phyloP scores from a whole-genome alignment of 2,329 filamentous ascomycete species.

The Clonostachys byssicola region DNA sequence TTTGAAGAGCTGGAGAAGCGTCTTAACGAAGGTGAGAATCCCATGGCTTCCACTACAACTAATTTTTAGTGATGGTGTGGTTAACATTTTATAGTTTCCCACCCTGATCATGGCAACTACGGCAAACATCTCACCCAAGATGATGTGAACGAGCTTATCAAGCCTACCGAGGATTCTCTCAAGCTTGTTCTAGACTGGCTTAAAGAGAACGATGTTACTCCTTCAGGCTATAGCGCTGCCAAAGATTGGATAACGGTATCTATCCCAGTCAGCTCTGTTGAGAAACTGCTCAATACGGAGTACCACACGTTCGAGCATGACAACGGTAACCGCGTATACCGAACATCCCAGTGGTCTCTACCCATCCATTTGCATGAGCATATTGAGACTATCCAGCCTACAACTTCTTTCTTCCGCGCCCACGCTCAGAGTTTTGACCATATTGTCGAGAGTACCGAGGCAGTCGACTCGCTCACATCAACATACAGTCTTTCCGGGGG shows the following conservation, averaged over 20 bases:
- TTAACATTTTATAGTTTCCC: not conserved
- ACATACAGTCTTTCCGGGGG: not conserved
- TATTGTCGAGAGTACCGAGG: not conserved
- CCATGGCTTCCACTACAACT: not conserved
- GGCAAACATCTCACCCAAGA: conserved; percentile 2
- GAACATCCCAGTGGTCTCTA: conserved; percentile 2
- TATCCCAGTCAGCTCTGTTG: not conserved
- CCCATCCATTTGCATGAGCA: conserved; percentile 1
- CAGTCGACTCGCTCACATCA: not conserved
- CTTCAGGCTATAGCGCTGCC: not conserved
- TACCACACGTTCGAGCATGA: conserved; percentile 1
- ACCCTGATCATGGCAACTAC: conserved; percentile 1
- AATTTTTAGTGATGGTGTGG: not conserved
- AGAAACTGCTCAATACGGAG: not conserved
- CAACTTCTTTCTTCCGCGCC: conserved; percentile 2
- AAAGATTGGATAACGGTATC: conserved; percentile 1
- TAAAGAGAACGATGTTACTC: not conserved
- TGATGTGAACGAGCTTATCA: conserved; percentile 1
- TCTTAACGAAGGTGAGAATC: not conserved
- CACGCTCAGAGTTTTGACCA: conserved; percentile 1
- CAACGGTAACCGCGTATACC: not conserved
- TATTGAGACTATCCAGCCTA: conserved; percentile 1
- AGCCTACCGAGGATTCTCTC: conserved; percentile 1
- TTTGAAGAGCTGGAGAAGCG: conserved; percentile 1
- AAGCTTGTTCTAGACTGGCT: conserved; percentile 2